Evolutionary conservation across 495 filamentous ascomycete species (phyloP), one percentile per base, ranked within the genome.

Genomic region (Alectoria sarmentosa): DNA sequence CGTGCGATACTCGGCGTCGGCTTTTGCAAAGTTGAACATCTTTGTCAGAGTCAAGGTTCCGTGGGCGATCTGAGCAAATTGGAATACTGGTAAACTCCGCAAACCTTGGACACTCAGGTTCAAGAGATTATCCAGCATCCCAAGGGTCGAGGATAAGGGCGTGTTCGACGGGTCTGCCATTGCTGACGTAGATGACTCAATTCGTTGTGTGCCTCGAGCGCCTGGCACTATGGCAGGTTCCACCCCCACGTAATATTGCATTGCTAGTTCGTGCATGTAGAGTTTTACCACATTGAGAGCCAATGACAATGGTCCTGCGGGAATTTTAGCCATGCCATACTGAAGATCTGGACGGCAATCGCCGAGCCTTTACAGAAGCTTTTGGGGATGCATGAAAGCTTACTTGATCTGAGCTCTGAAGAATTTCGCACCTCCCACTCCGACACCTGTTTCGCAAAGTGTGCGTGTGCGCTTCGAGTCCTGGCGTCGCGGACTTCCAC

Each of bases 31-130:
- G 58, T 91, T 89, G 73, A 91, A 91, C 65, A 96, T 83, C 70
- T 95, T 96, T 72, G 96, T 91, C 23, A 97, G 75, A 23, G 91
- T 84, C n/a, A 97, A 86, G 28, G 88, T 82, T 8, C 91, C 88
- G 66, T 94, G 96, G 37, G 89, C 84, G 46, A 90, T 84, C 19
- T 91, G 87, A 49, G 92, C 89, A 67, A 90, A 85, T 57, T 83
- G 84, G 66, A 90, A 84, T 4, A 94, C 87, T 13, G 93, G 91
- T 17, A 96, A 71, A 21, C 79, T 86, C 62, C 87, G 82, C 46
- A 96, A 80, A 17, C 77, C 80, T 3, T 79, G 74, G n/a, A 82
- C 72, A 48, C 85, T 83, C 46, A 91, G 79, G 19, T 73, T 73
- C 17, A 86, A 72, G 54, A 93, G 89, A 3, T 80, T 83, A 28